Conservation (phyloP, 441 rosid genomes). For the Brassica balearica region DNA sequence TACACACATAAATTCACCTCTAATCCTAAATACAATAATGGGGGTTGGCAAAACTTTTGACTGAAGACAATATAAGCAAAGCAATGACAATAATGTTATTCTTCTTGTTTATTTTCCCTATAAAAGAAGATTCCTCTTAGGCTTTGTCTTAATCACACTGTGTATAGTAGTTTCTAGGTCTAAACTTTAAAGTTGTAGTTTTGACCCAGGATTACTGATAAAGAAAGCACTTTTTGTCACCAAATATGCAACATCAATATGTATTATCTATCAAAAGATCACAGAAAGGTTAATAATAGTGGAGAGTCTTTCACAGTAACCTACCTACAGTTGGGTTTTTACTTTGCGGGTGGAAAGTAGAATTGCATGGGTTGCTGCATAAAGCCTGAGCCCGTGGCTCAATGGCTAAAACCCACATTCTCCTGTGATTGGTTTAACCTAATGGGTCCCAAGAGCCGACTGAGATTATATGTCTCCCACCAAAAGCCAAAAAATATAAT, state of each 20-base stretch:
- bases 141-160: constrained; percentile 30
- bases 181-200: constrained; percentile 21
- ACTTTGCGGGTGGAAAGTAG: constrained; percentile 19
- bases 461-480: constrained; percentile 28
- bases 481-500: constrained; percentile 23
- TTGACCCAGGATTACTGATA: constrained; percentile 40
- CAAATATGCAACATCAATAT: constrained; percentile 29
- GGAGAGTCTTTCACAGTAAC: constrained; percentile 33
- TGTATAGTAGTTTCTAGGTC: constrained; percentile 25
- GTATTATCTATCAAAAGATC: constrained; percentile 23
- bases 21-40: constrained; percentile 22
- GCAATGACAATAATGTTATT: constrained; percentile 26
- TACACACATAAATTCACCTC: constrained; percentile 17
- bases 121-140: constrained; percentile 19
- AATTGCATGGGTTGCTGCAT: constrained; percentile 41
- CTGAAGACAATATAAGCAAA: constrained; percentile 14
- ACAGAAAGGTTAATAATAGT: constrained; percentile 13
- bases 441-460: constrained; percentile 9
- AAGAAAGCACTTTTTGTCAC: constrained; percentile 43
- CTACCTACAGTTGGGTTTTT: constrained; percentile 31
- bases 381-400: constrained; percentile 70
- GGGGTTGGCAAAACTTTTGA: background rate
- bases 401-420: constrained; percentile 53
- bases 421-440: constrained; percentile 10
- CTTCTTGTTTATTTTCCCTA: constrained; percentile 9